phyloP scores from a whole-genome alignment of 2,329 filamentous ascomycete species.

The Ophiocordyceps camponoti-saundersi region DNA sequence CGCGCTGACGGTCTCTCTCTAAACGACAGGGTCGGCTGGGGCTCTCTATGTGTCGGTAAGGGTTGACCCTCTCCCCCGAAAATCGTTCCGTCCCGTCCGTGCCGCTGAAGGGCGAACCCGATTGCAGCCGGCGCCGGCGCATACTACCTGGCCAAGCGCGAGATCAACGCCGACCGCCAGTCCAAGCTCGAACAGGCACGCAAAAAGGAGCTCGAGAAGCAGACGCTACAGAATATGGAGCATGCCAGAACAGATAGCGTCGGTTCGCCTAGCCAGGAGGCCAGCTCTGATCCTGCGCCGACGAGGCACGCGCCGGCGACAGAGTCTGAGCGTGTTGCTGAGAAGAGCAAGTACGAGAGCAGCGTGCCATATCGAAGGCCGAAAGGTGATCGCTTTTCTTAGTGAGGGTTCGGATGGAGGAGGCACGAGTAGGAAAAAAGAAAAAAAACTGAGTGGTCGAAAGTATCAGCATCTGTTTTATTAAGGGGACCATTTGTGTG shows the following conservation, averaged over 20 bases:
- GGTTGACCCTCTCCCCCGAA: background rate
- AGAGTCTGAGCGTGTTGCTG: constrained; percentile 45
- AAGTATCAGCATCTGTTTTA: no score
- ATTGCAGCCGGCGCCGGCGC: constrained; percentile 64
- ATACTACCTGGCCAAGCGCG: constrained; percentile 90
- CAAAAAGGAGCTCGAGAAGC: constrained; percentile 42
- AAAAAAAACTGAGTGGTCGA: background rate
- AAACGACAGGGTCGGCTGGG: constrained; percentile 70
- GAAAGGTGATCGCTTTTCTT: constrained; percentile 77
- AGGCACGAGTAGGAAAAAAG: background rate
- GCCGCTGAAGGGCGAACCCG: constrained; percentile 2
- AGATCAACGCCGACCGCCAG: constrained; percentile 80
- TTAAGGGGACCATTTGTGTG: no score
- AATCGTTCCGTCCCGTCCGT: background rate
- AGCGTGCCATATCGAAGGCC: constrained; percentile 55
- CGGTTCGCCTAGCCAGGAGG: constrained; percentile 54
- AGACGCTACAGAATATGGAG: constrained; percentile 30
- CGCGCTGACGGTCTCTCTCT: constrained; percentile 1
- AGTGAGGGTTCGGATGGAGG: background rate
- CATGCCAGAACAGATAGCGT: constrained; percentile 38
- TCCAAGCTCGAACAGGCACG: constrained; percentile 51
- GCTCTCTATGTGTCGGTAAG: constrained; percentile 68
- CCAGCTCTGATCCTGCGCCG: constrained; percentile 64
- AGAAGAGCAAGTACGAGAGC: constrained; percentile 87
- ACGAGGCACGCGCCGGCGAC: constrained; percentile 64